phyloP scores from a whole-genome alignment of 2,329 filamentous ascomycete genomes.

The Penicillium sp. region DNA sequence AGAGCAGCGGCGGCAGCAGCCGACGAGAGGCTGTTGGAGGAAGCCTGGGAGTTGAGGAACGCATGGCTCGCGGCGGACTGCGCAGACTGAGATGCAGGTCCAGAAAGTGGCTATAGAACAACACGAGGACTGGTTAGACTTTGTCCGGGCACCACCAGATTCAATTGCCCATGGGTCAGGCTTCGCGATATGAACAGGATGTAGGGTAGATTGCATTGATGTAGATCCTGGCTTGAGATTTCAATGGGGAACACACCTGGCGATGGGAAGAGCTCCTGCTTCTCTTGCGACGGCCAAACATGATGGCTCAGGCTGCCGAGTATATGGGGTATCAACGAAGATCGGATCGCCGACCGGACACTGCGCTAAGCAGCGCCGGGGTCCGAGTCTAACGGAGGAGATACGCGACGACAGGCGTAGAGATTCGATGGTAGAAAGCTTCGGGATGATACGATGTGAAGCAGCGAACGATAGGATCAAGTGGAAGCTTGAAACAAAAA shows the following conservation, averaged over 20 bases:
- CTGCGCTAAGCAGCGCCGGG: slow-evolving; percentile 28
- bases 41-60: slow-evolving; percentile 68
- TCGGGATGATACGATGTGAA: background rate
- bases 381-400: slow-evolving; percentile 20
- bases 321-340: background rate
- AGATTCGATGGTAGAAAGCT: slow-evolving; percentile 7
- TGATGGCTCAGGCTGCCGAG: slow-evolving; percentile 26
- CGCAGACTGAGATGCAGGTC: slow-evolving; percentile 69
- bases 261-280: slow-evolving; percentile 47
- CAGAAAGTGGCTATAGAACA: slow-evolving; percentile 60
- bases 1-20: slow-evolving; percentile 86
- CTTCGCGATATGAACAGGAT: too few species aligned
- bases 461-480: background rate
- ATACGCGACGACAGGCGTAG: slow-evolving; percentile 12
- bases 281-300: slow-evolving; percentile 46
- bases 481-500: slow-evolving; percentile 3
- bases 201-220: background rate
- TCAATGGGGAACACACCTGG: slow-evolving; percentile 28
- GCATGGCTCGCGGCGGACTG: slow-evolving; percentile 80
- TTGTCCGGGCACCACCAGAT: background rate
- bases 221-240: background rate
- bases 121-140: slow-evolving; percentile 15
- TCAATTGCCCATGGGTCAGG: background rate
- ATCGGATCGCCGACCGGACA: slow-evolving; percentile 25
- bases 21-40: slow-evolving; percentile 70